Evolutionary conservation across 371 early-diverging fungal species (phyloP).

Genomic region (Rhizopus sp.): DNA sequence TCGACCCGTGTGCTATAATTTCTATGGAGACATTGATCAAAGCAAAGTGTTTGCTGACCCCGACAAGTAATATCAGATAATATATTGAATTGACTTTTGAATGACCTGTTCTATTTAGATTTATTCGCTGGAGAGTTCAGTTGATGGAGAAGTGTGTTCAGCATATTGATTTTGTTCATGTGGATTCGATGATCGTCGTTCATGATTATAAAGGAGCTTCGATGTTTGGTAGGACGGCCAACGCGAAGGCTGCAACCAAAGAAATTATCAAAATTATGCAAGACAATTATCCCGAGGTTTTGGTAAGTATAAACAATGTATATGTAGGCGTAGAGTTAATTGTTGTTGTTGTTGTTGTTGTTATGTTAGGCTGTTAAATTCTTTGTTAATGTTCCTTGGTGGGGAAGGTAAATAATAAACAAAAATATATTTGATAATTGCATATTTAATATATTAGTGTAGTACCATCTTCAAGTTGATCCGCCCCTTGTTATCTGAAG

Average conservation of each 20-base stretch:
- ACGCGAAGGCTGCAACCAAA: slow-evolving; percentile 55
- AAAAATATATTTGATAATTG: not conserved
- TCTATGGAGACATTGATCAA: slow-evolving; percentile 60
- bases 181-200: slow-evolving; percentile 63
- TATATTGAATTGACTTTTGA: not conserved
- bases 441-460: not conserved
- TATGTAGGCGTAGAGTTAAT: not conserved
- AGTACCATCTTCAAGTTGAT: slow-evolving; percentile 60
- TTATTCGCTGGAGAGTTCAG: slow-evolving; percentile 67
- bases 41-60: slow-evolving; percentile 58
- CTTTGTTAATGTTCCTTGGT: slow-evolving; percentile 63
- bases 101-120: slow-evolving; percentile 24
- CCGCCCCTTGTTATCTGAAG: slow-evolving; percentile 54
- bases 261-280: slow-evolving; percentile 57
- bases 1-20: slow-evolving; percentile 64
- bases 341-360: not conserved
- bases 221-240: slow-evolving; percentile 51
- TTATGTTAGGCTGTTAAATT: slow-evolving; percentile 45
- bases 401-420: slow-evolving; percentile 49
- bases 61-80: slow-evolving; percentile 27
- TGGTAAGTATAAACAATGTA: slow-evolving; percentile 32
- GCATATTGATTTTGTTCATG: slow-evolving; percentile 52
- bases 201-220: slow-evolving; percentile 64
- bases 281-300: slow-evolving; percentile 66
- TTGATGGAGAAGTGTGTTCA: slow-evolving; percentile 61